Conservation (phyloP, 1,139 yeast species). For the Sugiyamaella neomexicana region DNA sequence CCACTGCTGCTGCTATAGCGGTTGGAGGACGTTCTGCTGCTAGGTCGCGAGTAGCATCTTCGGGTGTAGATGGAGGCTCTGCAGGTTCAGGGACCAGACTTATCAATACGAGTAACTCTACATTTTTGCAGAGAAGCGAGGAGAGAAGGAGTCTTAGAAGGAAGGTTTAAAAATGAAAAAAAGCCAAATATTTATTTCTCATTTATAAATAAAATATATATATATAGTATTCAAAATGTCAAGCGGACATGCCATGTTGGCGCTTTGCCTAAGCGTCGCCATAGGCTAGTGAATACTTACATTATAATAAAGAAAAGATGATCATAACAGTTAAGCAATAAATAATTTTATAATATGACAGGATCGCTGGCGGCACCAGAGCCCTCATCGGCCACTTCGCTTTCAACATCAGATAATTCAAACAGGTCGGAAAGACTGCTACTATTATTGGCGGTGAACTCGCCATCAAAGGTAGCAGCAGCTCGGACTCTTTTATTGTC, state of each 20-base stretch:
- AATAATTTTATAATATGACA: background rate
- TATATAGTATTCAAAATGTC: no score
- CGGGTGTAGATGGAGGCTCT: slow-evolving; percentile 4
- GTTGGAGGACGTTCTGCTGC: slow-evolving; percentile 20
- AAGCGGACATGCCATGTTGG: no score
- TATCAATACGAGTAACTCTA: slow-evolving; percentile 27
- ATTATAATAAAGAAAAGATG: background rate
- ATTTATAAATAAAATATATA: slow-evolving; percentile 2
- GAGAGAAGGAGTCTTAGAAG: slow-evolving; percentile 26
- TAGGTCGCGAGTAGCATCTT: background rate
- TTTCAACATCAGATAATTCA: slow-evolving; percentile 8
- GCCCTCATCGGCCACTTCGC: background rate
- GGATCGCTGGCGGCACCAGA: background rate
- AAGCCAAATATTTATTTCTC: slow-evolving; percentile 15
- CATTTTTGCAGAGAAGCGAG: slow-evolving; percentile 30
- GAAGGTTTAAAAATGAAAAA: slow-evolving; percentile 1
- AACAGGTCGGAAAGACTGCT: background rate
- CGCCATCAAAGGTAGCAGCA: no score
- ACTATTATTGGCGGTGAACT: background rate
- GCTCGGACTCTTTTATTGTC: no score
- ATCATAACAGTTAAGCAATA: background rate
- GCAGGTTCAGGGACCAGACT: slow-evolving; percentile 13
- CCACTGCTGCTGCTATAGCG: slow-evolving; percentile 41
- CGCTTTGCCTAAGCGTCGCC: no score
- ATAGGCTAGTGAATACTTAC: no score